Conservation (phyloP, 1,284 basidiomycete genomes). For the Golubevia pallescens region DNA sequence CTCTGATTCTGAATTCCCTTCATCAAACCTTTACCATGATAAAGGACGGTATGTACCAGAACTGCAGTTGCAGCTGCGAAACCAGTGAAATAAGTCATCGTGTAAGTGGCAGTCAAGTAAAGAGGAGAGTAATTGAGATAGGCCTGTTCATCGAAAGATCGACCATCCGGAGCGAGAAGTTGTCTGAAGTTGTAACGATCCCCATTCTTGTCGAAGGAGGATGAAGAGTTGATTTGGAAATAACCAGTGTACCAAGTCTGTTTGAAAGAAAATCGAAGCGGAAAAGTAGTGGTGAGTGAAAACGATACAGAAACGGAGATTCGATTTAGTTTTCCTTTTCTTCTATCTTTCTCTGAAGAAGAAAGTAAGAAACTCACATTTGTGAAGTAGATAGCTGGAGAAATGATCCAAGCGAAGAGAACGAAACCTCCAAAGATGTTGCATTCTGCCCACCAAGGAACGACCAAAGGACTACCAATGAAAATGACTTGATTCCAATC, state of each 20-base stretch:
- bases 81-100: conserved; percentile 1
- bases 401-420: conserved; percentile 2
- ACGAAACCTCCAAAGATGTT: conserved; percentile 2
- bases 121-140: conserved; percentile 6
- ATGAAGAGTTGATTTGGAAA: not conserved
- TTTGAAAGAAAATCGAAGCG: not conserved
- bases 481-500: conserved; percentile 7
- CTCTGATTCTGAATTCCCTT: conserved; percentile 1
- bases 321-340: too few relatives aligned
- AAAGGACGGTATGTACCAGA: conserved; percentile 7
- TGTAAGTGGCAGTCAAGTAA: conserved; percentile 6
- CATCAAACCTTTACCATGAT: conserved; percentile 3
- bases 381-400: conserved; percentile 6
- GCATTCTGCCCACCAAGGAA: conserved; percentile 7
- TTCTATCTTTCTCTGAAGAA: conserved; percentile 1
- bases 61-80: conserved; percentile 2
- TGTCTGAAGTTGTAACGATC: not conserved
- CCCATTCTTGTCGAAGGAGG: conserved; percentile 6
- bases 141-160: conserved; percentile 3
- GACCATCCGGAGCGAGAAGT: not conserved
- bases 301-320: too few relatives aligned
- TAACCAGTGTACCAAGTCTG: conserved; percentile 1
- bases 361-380: conserved; percentile 15
- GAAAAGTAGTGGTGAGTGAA: not conserved
- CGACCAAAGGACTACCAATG: conserved; percentile 4